Evolutionary conservation across 2,329 filamentous ascomycete genomes (phyloP).

Genomic region (Aspergillus flavus): DNA sequence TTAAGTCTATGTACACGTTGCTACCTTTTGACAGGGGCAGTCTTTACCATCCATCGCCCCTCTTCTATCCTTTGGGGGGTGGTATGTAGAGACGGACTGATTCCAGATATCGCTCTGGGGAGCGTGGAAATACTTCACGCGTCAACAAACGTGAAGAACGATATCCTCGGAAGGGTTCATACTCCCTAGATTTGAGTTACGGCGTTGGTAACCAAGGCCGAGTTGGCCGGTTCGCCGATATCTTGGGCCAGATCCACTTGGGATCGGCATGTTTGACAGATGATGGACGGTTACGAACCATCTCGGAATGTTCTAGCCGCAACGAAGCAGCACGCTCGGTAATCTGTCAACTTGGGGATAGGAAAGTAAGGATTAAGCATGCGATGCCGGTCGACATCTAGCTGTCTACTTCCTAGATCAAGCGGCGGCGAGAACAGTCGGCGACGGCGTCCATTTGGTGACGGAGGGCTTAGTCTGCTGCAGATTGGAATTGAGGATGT

Average conservation of each 20-base stretch:
- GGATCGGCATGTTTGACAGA: neutral
- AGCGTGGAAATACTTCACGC: neutral
- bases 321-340: neutral
- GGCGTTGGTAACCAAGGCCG: neutral
- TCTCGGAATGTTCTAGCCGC: neutral
- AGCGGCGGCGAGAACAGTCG: slow-evolving; percentile 33
- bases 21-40: no score
- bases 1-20: neutral
- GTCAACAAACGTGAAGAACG: neutral
- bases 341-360: neutral
- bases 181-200: neutral
- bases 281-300: neutral
- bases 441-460: slow-evolving; percentile 43
- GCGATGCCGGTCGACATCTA: neutral
- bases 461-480: slow-evolving; percentile 32
- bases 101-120: neutral
- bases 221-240: slow-evolving; percentile 13
- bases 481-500: slow-evolving; percentile 39
- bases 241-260: slow-evolving; percentile 1
- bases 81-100: neutral
- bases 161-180: neutral
- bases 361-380: neutral
- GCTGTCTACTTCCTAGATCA: slow-evolving; percentile 18
- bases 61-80: neutral
- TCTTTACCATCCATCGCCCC: neutral